Evolutionary conservation across 192 early-diverging fungal species (phyloP).

Genomic region (Paraglomus brasilianum): DNA sequence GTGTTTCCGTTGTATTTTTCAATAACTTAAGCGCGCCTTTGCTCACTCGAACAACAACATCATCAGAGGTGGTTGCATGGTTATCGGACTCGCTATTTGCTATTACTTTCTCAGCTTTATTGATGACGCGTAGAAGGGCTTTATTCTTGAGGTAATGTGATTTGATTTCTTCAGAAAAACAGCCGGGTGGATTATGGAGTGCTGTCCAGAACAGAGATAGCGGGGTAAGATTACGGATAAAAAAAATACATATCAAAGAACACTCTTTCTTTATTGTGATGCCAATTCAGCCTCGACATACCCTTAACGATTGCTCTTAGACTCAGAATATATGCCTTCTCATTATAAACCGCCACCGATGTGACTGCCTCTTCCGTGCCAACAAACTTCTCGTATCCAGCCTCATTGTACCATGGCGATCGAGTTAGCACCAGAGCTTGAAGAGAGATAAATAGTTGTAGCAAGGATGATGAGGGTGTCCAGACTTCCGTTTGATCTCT

Average conservation of each 20-base stretch:
- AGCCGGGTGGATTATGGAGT: no score
- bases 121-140: no score
- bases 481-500: conserved; percentile 52
- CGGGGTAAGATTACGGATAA: no score
- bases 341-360: conserved; percentile 55
- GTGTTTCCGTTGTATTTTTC: conserved; percentile 37
- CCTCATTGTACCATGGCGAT: conserved; percentile 60
- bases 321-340: conserved; percentile 54
- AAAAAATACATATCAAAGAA: no score
- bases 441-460: conserved; percentile 49
- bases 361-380: conserved; percentile 49
- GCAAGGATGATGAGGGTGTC: conserved; percentile 46
- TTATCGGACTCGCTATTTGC: background rate
- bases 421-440: conserved; percentile 56
- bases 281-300: no score
- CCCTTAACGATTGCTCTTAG: conserved; percentile 32
- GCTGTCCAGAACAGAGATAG: no score
- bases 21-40: conserved; percentile 41
- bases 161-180: no score
- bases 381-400: conserved; percentile 55
- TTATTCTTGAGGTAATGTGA: no score
- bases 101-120: no score
- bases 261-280: no score
- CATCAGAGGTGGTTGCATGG: background rate
- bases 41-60: conserved; percentile 28